Base-by-base conservation (phyloP, 2,329 filamentous ascomycete genomes). In the Zymoseptoria brevis region DNA sequence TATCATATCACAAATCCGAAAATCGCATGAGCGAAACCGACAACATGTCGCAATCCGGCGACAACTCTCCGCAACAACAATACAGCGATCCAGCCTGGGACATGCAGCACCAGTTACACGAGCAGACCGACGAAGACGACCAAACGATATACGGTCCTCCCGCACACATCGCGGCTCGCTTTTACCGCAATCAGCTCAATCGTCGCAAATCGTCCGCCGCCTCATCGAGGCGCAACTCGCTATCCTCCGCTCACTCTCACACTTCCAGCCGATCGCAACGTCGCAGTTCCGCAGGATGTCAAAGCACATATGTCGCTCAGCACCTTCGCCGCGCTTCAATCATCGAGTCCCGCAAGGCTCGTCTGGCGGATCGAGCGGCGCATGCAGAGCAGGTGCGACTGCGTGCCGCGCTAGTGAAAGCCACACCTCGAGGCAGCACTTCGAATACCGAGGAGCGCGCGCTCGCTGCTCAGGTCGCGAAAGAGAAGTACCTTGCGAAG, bases 341-440 rank as follows among this genome's bases (percentile, higher is more conserved):
- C 60, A 82, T 93, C 62, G 89, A 92, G 73, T 87, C 87, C 65
- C 86, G 89, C 62, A 90, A 89, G 71, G 88, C 89, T 13, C 83
- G 89, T 19, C 80, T 94, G 19, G 89, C 89, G 57, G 89, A 92
- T 72, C 81, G 89, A 58, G 89, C 89, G 26, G 87, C 87, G 7
- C 89, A 94, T 73, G 89, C 87, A 21, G 89, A 94, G 73, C 90
- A 92, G 72, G 89, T 94, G 16, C 86, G 89, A 55, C 75, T 90
- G 61, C 82, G 88, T 41, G 89, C 89, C 50, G 88, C 88, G 8
- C 73, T 88, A 59, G 87, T 85, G 60, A 91, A 90, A 74, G 85
- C 88, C 2, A 80, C 84, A 6, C 83, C 85, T 19, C 84, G 87
- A 65, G 69, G 69, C 52, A 72, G 65, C 61, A 83, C 77, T 30